Conservation (phyloP, 305 asterid species). For the Coffea humblotiana region DNA sequence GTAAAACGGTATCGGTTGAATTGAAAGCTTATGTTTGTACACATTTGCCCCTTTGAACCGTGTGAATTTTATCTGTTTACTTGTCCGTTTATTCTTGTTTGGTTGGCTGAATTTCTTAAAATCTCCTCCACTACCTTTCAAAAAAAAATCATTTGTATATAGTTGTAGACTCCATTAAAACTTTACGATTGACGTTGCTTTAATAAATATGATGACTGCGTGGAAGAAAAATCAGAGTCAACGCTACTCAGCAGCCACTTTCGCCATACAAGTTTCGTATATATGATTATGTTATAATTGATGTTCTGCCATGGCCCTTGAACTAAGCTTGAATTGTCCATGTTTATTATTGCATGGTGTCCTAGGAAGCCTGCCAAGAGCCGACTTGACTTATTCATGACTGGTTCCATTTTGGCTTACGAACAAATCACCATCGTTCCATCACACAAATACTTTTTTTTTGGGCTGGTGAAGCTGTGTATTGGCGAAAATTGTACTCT, state of each 20-base stretch:
- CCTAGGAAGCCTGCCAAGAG: neutral
- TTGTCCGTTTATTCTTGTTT: conserved; percentile 4
- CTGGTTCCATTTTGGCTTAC: neutral
- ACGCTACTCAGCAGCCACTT: neutral
- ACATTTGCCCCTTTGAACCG: neutral
- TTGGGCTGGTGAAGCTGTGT: no score
- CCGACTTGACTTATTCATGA: neutral
- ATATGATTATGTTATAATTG: neutral
- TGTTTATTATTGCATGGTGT: neutral
- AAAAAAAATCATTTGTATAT: neutral
- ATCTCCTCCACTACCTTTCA: neutral
- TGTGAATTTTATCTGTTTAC: neutral
- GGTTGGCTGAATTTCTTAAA: conserved; percentile 12
- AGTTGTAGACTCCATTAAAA: neutral
- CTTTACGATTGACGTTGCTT: neutral
- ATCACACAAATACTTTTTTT: neutral
- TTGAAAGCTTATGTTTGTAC: conserved; percentile 1
- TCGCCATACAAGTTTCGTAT: neutral
- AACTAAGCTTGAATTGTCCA: neutral
- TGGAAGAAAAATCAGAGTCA: neutral
- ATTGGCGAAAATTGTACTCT: neutral
- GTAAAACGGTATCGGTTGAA: conserved; percentile 20
- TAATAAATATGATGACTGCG: neutral
- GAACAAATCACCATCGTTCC: neutral
- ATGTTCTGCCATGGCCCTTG: neutral